These are phyloP conservation scores for Penicillium sp. DNA, from an alignment of 2,329 filamentous ascomycete species.

Conservation along the genomic window DNA sequence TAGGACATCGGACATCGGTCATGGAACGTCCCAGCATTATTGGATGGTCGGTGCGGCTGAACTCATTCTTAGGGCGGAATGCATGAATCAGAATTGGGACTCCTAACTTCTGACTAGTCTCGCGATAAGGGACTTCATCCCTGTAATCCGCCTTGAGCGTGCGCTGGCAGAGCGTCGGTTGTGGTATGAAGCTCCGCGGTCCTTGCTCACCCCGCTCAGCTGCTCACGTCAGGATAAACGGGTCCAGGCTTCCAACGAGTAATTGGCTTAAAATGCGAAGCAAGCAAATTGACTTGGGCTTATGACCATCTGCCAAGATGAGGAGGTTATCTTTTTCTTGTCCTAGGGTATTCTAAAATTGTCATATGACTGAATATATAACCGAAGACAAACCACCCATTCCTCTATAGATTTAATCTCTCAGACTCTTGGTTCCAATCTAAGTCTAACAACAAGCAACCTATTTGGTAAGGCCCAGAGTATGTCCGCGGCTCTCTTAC, in stretches of 20 bases:
- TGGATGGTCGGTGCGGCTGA: neutral
- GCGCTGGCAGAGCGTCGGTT: neutral
- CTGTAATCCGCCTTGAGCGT: neutral
- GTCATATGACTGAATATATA: neutral
- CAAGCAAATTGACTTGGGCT: neutral
- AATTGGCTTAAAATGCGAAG: neutral
- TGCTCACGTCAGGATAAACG: neutral
- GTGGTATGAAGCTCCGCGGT: neutral
- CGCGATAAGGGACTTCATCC: neutral
- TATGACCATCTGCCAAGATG: neutral
- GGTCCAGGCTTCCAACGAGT: neutral
- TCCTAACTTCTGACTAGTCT: neutral
- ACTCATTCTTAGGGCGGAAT: neutral
- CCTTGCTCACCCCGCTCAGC: neutral
- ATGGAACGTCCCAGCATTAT: neutral
- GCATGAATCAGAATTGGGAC: neutral
- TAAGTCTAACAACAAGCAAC: neutral
- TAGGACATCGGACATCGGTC: neutral
- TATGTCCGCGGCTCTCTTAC: neutral
- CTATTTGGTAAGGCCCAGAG: neutral
- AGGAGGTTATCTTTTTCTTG: neutral
- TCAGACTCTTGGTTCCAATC: neutral
- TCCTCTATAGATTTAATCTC: neutral
- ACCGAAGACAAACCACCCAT: neutral
- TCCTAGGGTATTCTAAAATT: neutral